A percentile compares a stretch with the other conserved stretches of the same genome.
phyloP scores from a whole-genome alignment of 352 stramenopile genomes.

The Phytophthora sp. region DNA sequence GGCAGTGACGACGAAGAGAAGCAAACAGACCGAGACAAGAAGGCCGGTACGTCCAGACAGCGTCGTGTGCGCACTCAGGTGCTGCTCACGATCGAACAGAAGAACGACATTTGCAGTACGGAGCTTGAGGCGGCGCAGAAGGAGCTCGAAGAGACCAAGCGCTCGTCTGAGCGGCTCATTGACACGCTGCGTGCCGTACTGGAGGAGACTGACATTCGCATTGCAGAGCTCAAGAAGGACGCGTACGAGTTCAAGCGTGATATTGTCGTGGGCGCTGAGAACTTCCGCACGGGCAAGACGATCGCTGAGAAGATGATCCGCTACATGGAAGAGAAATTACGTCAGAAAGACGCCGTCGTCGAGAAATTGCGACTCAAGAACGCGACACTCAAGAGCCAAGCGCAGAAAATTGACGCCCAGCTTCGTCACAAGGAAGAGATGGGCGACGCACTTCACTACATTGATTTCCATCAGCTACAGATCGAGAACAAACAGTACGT shows the following conservation, averaged over 20 bases:
- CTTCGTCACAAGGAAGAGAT: conserved; percentile 95
- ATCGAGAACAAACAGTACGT: conserved; percentile 98
- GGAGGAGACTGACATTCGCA: conserved; percentile 94
- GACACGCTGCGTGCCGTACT: conserved; percentile 93
- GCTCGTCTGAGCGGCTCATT: conserved; percentile 92
- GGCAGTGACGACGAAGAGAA: conserved; percentile 80
- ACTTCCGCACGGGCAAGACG: conserved; percentile 93
- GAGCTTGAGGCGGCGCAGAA: conserved; percentile 91
- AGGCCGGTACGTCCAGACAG: conserved; percentile 40
- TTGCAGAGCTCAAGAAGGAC: conserved; percentile 95
- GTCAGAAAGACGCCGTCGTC: conserved; percentile 91
- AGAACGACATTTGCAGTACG: conserved; percentile 90
- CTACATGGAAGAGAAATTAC: conserved; percentile 96
- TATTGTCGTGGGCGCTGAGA: conserved; percentile 94
- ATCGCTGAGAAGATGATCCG: conserved; percentile 94
- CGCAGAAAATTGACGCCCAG: conserved; percentile 92
- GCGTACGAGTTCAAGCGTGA: conserved; percentile 97
- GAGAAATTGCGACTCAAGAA: conserved; percentile 96
- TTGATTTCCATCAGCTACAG: conserved; percentile 96
- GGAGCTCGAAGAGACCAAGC: conserved; percentile 90
- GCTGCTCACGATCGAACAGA: conserved; percentile 92
- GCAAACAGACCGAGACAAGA: conserved; percentile 57
- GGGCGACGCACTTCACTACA: conserved; percentile 95
- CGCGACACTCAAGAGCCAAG: conserved; percentile 91
- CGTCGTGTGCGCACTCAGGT: conserved; percentile 64